phyloP scores from a whole-genome alignment of 2,329 filamentous ascomycete species.

The Xenosphaeropsis pyriputrescens region DNA sequence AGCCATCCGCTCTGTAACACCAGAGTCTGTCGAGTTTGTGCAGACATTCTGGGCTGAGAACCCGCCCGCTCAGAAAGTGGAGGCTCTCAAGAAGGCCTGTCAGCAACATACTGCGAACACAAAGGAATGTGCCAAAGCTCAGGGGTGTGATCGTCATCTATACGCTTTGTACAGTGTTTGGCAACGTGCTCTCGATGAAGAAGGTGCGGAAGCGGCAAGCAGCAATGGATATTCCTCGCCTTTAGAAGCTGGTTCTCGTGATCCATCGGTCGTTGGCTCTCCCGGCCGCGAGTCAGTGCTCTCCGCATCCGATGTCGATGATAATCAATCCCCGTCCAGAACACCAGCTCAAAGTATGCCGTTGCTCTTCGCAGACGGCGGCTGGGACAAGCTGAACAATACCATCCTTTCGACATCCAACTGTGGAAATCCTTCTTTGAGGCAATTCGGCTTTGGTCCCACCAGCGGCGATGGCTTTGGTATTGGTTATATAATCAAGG shows the following conservation, averaged over 20 bases:
- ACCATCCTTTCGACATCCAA: constrained; percentile 96
- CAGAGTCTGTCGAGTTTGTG: constrained; percentile 76
- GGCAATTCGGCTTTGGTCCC: constrained; percentile 93
- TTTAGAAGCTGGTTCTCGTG: constrained; percentile 30
- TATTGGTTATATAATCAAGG: constrained; percentile 98
- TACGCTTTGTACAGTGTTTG: constrained; percentile 92
- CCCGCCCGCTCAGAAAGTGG: constrained; percentile 67
- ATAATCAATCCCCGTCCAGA: constrained; percentile 38
- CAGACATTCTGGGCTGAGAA: constrained; percentile 92
- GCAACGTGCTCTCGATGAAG: constrained; percentile 77
- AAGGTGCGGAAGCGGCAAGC: constrained; percentile 35
- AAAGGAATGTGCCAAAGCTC: constrained; percentile 72
- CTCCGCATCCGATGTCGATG: constrained; percentile 21
- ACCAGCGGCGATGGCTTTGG: constrained; percentile 90
- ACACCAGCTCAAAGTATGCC: constrained; percentile 43
- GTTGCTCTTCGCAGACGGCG: constrained; percentile 69
- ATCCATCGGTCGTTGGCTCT: constrained; percentile 33
- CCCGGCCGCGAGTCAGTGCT: constrained; percentile 34
- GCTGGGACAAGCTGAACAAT: constrained; percentile 91
- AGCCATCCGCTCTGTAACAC: constrained; percentile 74
- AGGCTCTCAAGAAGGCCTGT: constrained; percentile 70
- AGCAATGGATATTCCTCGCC: constrained; percentile 40
- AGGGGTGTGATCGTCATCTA: constrained; percentile 84
- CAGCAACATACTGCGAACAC: constrained; percentile 70
- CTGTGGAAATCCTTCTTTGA: constrained; percentile 87